Evolutionary conservation across 2,329 filamentous ascomycete species (phyloP).

Genomic region (Monosporascus cannonballus): DNA sequence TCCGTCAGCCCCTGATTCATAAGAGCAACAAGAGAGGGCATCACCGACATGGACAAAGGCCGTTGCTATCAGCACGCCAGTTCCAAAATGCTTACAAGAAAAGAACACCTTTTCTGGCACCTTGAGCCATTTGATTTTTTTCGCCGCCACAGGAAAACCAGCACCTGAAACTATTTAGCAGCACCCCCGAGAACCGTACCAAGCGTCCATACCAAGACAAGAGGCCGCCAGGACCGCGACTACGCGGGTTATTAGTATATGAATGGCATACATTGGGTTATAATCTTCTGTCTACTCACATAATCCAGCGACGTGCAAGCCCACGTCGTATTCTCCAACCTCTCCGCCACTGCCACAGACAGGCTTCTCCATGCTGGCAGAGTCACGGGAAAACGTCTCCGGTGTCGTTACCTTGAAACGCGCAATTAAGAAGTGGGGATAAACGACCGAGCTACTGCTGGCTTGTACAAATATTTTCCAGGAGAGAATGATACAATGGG

Average conservation of each 20-base stretch:
- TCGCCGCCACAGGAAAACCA: slow-evolving; percentile 46
- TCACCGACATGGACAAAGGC: slow-evolving; percentile 61
- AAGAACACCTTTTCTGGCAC: slow-evolving; percentile 53
- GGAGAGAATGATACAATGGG: slow-evolving; percentile 15
- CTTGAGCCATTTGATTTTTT: slow-evolving; percentile 53
- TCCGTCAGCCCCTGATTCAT: slow-evolving; percentile 2
- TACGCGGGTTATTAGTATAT: slow-evolving; percentile 10
- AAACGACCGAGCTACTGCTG: background rate
- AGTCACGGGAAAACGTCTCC: too few species aligned
- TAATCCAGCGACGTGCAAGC: slow-evolving; percentile 34
- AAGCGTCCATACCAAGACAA: slow-evolving; percentile 26
- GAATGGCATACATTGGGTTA: background rate
- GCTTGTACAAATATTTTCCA: background rate
- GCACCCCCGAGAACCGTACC: too few species aligned
- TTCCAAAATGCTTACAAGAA: slow-evolving; percentile 61
- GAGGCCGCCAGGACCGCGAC: slow-evolving; percentile 35
- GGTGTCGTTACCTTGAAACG: too few species aligned
- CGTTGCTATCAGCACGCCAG: slow-evolving; percentile 65
- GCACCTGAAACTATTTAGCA: slow-evolving; percentile 26
- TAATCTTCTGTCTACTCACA: slow-evolving; percentile 26
- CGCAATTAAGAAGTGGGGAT: background rate
- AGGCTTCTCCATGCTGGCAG: slow-evolving; percentile 26
- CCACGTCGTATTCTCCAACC: slow-evolving; percentile 35
- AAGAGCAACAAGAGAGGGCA: background rate
- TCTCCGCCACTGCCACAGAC: slow-evolving; percentile 31